These are phyloP conservation scores for Endothia cerciana DNA, from an alignment of 2,329 filamentous ascomycete species.

Conservation along the genomic window DNA sequence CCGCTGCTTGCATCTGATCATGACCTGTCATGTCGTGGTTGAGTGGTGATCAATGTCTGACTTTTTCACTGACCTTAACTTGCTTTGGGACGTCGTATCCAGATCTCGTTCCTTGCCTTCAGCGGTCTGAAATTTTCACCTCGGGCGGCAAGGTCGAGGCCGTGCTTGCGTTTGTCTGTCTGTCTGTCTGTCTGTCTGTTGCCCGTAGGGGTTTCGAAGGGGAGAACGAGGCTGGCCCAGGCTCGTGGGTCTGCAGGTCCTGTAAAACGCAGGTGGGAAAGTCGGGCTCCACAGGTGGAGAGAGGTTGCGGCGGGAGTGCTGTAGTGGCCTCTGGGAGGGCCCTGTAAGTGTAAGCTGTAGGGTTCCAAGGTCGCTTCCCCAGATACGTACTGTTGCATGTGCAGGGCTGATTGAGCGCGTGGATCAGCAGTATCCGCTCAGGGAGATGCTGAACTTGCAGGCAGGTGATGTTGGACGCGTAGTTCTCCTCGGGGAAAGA, in stretches of 20 bases:
- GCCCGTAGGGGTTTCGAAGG: not conserved
- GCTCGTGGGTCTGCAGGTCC: not conserved
- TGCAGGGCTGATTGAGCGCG: not conserved
- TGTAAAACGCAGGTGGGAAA: constrained; percentile 5
- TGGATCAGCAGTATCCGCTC: constrained; percentile 1
- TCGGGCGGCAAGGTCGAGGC: not conserved
- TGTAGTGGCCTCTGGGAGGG: constrained; percentile 1
- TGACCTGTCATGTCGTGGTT: constrained; percentile 4
- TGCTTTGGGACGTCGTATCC: constrained; percentile 5
- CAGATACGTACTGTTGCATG: constrained; percentile 4
- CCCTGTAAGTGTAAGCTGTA: too few relatives aligned
- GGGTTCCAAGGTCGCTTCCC: not conserved
- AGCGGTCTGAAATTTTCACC: not conserved
- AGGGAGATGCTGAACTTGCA: not conserved
- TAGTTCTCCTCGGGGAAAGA: constrained; percentile 1
- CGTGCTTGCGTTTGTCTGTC: not conserved
- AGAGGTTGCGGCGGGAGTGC: not conserved
- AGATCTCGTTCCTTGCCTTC: constrained; percentile 11
- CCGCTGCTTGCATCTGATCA: constrained; percentile 2
- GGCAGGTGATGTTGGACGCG: not conserved
- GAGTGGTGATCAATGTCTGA: not conserved
- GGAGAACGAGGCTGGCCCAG: not conserved
- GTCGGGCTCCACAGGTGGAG: not conserved
- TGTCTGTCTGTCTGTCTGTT: not conserved
- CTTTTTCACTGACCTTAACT: constrained; percentile 8